Conservation (phyloP, 2,329 filamentous ascomycete species). For the Calonectria pseudoturangicola region DNA sequence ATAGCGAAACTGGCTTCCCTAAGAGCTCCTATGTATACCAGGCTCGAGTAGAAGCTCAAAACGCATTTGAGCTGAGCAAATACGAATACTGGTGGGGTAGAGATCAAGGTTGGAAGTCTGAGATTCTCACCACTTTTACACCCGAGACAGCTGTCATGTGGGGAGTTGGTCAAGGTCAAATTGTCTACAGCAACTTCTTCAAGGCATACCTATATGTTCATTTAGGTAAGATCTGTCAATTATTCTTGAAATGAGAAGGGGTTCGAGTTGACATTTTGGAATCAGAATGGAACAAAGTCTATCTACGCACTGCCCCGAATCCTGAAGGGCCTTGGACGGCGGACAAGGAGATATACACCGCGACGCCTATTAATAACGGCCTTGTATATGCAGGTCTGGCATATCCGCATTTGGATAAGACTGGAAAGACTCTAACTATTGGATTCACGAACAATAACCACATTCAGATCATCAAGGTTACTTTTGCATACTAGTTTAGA, state of each 20-base stretch:
- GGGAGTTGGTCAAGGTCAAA: slow-evolving; percentile 61
- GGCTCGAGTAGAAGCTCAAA: slow-evolving; percentile 58
- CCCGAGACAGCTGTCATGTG: slow-evolving; percentile 62
- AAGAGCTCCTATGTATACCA: slow-evolving; percentile 59
- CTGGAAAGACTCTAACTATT: slow-evolving; percentile 60
- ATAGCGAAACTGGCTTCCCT: slow-evolving; percentile 51
- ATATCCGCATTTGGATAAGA: slow-evolving; percentile 62
- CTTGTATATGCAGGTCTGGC: slow-evolving; percentile 61
- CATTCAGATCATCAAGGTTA: slow-evolving; percentile 60
- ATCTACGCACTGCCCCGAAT: slow-evolving; percentile 43
- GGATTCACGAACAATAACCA: slow-evolving; percentile 64
- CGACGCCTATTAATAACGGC: slow-evolving; percentile 56
- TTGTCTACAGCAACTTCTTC: slow-evolving; percentile 61
- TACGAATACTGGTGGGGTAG: slow-evolving; percentile 66
- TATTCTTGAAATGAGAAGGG: rapidly evolving
- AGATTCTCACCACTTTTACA: slow-evolving; percentile 56
- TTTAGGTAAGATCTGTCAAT: slow-evolving; percentile 37
- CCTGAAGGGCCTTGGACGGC: slow-evolving; percentile 62
- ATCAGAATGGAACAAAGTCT: slow-evolving; percentile 35
- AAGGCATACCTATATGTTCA: slow-evolving; percentile 61
- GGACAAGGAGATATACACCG: slow-evolving; percentile 59
- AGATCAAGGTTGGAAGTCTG: slow-evolving; percentile 59
- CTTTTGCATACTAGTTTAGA: slow-evolving; percentile 46
- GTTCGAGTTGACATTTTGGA: not conserved
- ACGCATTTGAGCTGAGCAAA: slow-evolving; percentile 60